Evolutionary conservation across 179 eudicot species (phyloP), one percentile per base, ranked within the genome.

Genomic region (Carnegiea gigantea): DNA sequence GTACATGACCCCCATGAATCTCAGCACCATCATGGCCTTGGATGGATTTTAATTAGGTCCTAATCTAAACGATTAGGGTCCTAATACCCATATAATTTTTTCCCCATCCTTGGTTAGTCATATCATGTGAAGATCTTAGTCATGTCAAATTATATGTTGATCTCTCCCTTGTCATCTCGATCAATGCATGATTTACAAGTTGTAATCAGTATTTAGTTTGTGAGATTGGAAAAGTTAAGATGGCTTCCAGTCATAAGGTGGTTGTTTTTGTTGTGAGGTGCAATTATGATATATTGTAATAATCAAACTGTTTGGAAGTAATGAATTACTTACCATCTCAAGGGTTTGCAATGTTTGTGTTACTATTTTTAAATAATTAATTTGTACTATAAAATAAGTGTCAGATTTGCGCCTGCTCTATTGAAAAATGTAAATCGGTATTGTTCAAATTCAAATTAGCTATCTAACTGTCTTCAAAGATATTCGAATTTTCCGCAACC

Each of bases 1-100:
- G 51, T 93, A 90, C 78, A 93, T 94, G 98, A 85, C 82, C 64
- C 98, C 98, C 21, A 92, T 94, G 95, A 94, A 94, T 73, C 93
- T 93, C 70, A 93, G 89, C 89, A 86, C 92, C 40, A 81, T 89
- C 75, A 75, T 94, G 88, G 92, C 73, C 46, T 70, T 70, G 46
- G 73, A 70, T 36, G 46, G 71, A 17, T 70, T 70, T 36, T 49
- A 13, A 49, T 49, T 30, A 17, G 40, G 44, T 30, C 73, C 46
- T 18, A 33, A 70, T 33, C 20, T 30, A 12, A 1, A 0, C 33
- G 44, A 33, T 70, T 70, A 30, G 11, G 73, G 44, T 15, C 44
- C 43, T 33, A 30, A 68, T 8, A 62, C 26, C 6, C 7, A 62
- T 51, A 0, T 51, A 5, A 23, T 23, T n/a, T 62, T 54, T 18